A percentile compares a stretch with the other conserved stretches of the same genome.
These are phyloP conservation scores for Yarrowia phangngaensis DNA, from an alignment of 805 yeast genomes.

Conservation along the genomic window DNA sequence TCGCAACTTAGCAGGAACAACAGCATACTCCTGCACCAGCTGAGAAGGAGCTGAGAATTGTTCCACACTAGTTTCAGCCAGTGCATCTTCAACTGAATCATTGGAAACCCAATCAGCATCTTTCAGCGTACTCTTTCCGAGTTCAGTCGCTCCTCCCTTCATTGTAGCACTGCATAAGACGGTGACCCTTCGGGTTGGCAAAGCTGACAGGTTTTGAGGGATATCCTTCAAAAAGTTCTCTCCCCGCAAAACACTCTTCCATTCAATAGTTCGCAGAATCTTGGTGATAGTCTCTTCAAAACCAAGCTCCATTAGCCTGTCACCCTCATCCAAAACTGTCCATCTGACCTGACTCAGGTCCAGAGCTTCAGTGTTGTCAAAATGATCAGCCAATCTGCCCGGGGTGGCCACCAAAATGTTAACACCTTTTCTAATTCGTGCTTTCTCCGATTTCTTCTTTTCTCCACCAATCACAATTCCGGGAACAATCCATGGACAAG, in stretches of 20 bases:
- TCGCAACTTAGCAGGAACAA: constrained; percentile 89
- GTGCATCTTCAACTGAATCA: constrained; percentile 34
- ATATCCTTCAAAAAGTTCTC: constrained; percentile 34
- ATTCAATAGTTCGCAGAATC: constrained; percentile 59
- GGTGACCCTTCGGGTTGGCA: constrained; percentile 71
- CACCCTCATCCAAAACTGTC: constrained; percentile 96
- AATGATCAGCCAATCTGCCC: constrained; percentile 91
- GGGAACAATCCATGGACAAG: constrained; percentile 87
- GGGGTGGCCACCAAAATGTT: constrained; percentile 97
- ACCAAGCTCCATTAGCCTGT: constrained; percentile 89
- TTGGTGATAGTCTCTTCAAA: constrained; percentile 88
- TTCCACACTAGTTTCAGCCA: constrained; percentile 28
- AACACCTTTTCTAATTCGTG: constrained; percentile 90
- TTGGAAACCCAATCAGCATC: constrained; percentile 66
- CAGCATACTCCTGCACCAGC: constrained; percentile 69
- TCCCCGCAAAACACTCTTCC: constrained; percentile 42
- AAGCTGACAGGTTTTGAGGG: constrained; percentile 46
- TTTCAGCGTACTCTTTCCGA: constrained; percentile 72
- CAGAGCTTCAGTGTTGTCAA: constrained; percentile 78
- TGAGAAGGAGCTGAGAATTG: constrained; percentile 77
- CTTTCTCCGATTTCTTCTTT: constrained; percentile 94
- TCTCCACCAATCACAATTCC: constrained; percentile 98
- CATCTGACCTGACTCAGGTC: constrained; percentile 73
- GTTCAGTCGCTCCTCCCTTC: constrained; percentile 69
- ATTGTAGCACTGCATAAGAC: constrained; percentile 93